These are phyloP conservation scores for Neurospora sp. DNA, from an alignment of 495 filamentous ascomycete genomes.

Conservation along the genomic window DNA sequence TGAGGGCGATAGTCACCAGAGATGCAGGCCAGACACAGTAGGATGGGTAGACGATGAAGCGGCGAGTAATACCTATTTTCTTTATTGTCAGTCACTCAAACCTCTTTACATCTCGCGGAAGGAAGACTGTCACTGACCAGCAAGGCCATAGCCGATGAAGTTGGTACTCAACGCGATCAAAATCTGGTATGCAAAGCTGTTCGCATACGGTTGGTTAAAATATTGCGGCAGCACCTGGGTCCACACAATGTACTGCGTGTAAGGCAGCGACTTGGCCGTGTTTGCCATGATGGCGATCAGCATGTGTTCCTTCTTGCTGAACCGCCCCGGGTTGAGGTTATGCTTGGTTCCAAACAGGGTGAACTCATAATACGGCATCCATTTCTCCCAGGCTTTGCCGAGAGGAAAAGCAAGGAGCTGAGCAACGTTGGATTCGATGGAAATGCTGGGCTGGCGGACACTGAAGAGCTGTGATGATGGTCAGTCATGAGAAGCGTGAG, in stretches of 20 bases:
- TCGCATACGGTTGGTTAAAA: constrained; percentile 32
- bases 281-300: constrained; percentile 40
- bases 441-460: constrained; percentile 29
- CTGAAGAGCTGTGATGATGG: constrained; percentile 21
- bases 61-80: constrained; percentile 14
- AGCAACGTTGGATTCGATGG: constrained; percentile 22
- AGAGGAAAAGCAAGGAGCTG: constrained; percentile 33
- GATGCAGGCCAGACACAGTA: constrained; percentile 35
- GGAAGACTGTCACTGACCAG: constrained; percentile 29
- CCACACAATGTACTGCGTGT: constrained; percentile 37
- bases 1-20: constrained; percentile 35
- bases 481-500: neutral
- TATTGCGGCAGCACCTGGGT: constrained; percentile 30
- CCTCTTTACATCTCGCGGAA: too few species aligned
- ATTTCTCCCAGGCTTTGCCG: constrained; percentile 22
- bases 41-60: constrained; percentile 45
- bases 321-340: constrained; percentile 38
- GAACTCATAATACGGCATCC: constrained; percentile 28
- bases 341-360: constrained; percentile 28
- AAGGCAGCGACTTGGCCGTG: constrained; percentile 24
- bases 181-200: constrained; percentile 31
- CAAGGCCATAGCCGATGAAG: constrained; percentile 42
- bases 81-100: neutral
- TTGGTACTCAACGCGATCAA: constrained; percentile 35
- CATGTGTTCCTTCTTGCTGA: constrained; percentile 45